Base-by-base conservation (phyloP, 371 early-diverging fungal species). In the Apophysomyces ossiformis region DNA sequence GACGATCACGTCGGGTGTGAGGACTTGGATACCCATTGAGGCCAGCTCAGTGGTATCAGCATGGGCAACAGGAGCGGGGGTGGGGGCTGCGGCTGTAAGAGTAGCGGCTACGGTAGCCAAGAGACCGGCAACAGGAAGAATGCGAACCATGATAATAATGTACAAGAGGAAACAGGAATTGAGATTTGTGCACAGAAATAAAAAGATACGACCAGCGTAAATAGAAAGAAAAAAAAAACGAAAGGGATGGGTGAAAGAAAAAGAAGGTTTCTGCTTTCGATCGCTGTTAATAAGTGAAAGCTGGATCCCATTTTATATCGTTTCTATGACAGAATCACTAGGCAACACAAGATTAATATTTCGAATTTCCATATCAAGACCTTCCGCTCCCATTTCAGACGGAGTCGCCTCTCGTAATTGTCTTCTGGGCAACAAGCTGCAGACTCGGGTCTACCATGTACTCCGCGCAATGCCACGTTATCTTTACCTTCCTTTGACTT, bases 251-350 rank as follows among this genome's bases (percentile, higher is more conserved):
- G 32, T 26, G 32, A 26, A 87, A n/a, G 82, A 89, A 18, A 63
- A 86, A 47, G 76, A 87, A 8, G 74, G 89, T 50, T 68, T 74
- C 36, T 61, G 66, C 21, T 35, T 26, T 37, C 45, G 32, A 26
- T 26, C 32, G 32, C 32, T 26, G 32, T 26, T 26, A 47, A 21
- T 63, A 64, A 16, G 59, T 56, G 41, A 57, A 61, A 8, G 61
- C 61, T 43, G 56, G 62, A 37, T 39, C 37, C 21, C 54, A 57
- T 56, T 57, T 57, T 47, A 5, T 50, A 7, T 9, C 18, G 11
- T 47, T 32, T 37, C 54, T 60, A 43, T 7, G 66, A 35, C 61
- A 43, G 36, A 44, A 61, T 43, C 58, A 65, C 39, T 39, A 46
- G 70, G 67, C 47, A 63, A 70, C 39, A 37, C 37, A 47, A 62